Evolutionary conservation across 805 yeast species (phyloP), one percentile per base, ranked within the genome.

Genomic region (Dipodascus albidus): DNA sequence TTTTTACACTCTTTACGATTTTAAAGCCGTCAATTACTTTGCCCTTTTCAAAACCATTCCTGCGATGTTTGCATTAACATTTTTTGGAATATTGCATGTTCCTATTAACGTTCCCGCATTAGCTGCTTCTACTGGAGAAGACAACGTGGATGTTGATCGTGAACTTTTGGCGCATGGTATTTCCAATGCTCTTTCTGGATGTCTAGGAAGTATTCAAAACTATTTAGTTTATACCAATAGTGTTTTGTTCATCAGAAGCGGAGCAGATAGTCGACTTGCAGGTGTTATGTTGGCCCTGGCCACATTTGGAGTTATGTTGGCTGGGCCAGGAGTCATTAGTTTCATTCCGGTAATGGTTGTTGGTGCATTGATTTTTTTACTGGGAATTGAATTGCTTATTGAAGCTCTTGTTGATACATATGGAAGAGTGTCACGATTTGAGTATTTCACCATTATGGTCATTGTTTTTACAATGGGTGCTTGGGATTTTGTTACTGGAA

Each of bases 21-120:
- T 88, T 61, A 67, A 69, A 2, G 67, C 76, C 24, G 93, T 88
- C n/a, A 81, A 87, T 66, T 87, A 96, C 93, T 63, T 70, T 57
- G 74, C 82, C 24, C 74, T 93, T 23, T 50, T 80, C 1, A 70
- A 75, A 52, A 87, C 89, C 62, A 56, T 89, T 19, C 99, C 99
- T 3, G 85, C 95, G 1, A 93, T 93, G 96, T 70, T 91, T 53
- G 99, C 99, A 0, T 73, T 93, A 58, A 90, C 98, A 0, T 93
- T 93, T 65, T 93, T 93, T 63, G 99, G 99, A 11, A 85, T 93
- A 42, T 71, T 93, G 53, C 99, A 93, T 62, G 99, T 93, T 9
- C 99, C 99, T 2, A 93, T 93, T 56, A 93, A 93, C 65, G 97
- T 93, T 14, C 99, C 99, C 1, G 98, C 99, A 0, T 74, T 93